Conservation (phyloP, 2,329 filamentous ascomycete species). For the Huntiella moniliformis region DNA sequence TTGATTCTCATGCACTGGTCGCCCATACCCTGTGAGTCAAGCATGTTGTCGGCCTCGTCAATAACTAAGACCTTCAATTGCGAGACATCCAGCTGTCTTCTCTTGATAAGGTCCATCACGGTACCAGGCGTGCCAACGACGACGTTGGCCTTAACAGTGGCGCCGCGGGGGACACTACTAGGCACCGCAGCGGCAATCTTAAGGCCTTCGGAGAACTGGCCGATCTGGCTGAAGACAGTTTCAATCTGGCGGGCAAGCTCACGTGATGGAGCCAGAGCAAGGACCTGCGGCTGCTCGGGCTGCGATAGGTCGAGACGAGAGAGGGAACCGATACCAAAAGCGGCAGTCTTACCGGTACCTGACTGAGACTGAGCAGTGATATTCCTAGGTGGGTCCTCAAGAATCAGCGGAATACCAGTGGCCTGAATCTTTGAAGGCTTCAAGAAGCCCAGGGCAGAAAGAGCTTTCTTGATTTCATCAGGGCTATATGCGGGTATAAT, state of each 20-base stretch:
- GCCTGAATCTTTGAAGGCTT: conserved; percentile 98
- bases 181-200: conserved; percentile 69
- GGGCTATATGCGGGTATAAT: conserved; percentile 15
- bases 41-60: conserved; percentile 97
- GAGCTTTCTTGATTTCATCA: conserved; percentile 50
- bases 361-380: conserved; percentile 99
- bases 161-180: conserved; percentile 48
- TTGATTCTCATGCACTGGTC: conserved; percentile 91
- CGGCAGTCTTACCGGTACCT: conserved; percentile 92
- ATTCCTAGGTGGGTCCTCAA: conserved; percentile 71
- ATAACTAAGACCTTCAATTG: conserved; percentile 69
- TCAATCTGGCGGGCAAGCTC: conserved; percentile 92
- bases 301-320: conserved; percentile 61
- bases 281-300: conserved; percentile 56
- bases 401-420: conserved; percentile 73
- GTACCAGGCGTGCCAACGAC: conserved; percentile 91
- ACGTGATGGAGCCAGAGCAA: conserved; percentile 79
- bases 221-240: conserved; percentile 66
- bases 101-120: conserved; percentile 69
- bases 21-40: conserved; percentile 85
- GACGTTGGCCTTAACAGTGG: conserved; percentile 54
- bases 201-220: conserved; percentile 61
- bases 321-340: conserved; percentile 83
- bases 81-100: conserved; percentile 51
- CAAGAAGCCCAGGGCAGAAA: conserved; percentile 67